Evolutionary conservation across 2,329 filamentous ascomycete genomes (phyloP), one percentile per base, ranked within the genome.

Genomic region (Calonectria crousiana): DNA sequence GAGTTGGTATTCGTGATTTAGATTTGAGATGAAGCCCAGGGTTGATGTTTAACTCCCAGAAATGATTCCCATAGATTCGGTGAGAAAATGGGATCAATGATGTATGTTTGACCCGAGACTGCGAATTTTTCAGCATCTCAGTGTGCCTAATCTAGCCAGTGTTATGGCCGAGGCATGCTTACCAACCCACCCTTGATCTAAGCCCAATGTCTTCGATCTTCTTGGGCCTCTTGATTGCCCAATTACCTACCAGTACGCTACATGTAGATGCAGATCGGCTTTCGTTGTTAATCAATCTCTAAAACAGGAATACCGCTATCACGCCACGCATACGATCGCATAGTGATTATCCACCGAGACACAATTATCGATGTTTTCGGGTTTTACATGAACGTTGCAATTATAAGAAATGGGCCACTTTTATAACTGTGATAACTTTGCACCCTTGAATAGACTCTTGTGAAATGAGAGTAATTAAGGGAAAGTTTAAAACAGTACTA

Each of bases 251-350:
- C 38, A 23, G 20, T 47, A 5, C 10, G 9, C 9, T 47, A 13
- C 2, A 4, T 2, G 5, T 3, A n/a, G 10, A 13, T 47, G 13
- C 2, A 6, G 0, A 23, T 47, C 3, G 4, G n/a, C 9, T 6
- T 47, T n/a, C n/a, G 23, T 8, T 10, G n/a, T 47, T 3, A 23
- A 13, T 23, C 9, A 5, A 23, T 23, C 20, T 47, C 9, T n/a
- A 13, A 23, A 47, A 47, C 2, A 2, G 20, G 10, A 47, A 47
- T 13, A 13, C 4, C 13, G 44, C 44, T 8, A 23, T 23, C 10
- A 20, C 3, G 10, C 10, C 8, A 23, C 10, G 10, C n/a, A 47
- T 23, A 4, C n/a, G 18, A 47, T 47, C 10, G 4, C 20, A n/a
- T 9, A 47, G 44, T 23, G 44, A 23, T 47, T 47, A 13, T 23